These are phyloP conservation scores for Nepenthes mirabilis DNA, from an alignment of 148 eudicot genomes.

Conservation along the genomic window DNA sequence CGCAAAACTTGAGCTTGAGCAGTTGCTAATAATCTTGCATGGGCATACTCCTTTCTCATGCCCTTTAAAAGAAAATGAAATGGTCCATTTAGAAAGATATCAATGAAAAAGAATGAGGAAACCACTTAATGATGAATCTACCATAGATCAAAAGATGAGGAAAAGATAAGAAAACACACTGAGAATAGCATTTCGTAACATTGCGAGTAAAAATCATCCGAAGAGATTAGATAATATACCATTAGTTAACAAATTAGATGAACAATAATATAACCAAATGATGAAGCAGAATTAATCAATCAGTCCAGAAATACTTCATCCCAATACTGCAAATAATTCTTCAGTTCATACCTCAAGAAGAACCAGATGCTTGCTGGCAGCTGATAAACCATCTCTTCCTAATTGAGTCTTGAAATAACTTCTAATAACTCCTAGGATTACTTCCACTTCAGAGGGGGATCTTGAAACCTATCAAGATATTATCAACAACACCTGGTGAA, in stretches of 20 bases:
- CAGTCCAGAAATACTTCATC: too few species aligned
- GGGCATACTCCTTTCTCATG: conserved; percentile 90
- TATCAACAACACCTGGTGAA: background rate
- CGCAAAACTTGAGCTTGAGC: conserved; percentile 84
- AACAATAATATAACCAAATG: too few species aligned
- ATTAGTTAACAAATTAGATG: too few species aligned
- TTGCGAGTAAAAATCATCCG: too few species aligned
- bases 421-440: conserved; percentile 66
- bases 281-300: too few species aligned
- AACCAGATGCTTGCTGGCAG: conserved; percentile 55
- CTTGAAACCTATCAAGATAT: conserved; percentile 52
- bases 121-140: background rate
- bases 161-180: background rate
- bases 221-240: too few species aligned
- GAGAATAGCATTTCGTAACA: too few species aligned
- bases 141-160: background rate
- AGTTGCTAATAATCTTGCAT: conserved; percentile 71
- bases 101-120: background rate
- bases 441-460: conserved; percentile 81
- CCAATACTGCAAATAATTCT: too few species aligned
- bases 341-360: conserved; percentile 63
- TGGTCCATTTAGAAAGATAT: background rate
- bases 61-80: conserved; percentile 26
- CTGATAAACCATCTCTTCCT: conserved; percentile 45
- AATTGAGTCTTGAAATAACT: conserved; percentile 48